Evolutionary conservation across 495 filamentous ascomycete genomes (phyloP).

Genomic region (Jackrogersella multiformis): DNA sequence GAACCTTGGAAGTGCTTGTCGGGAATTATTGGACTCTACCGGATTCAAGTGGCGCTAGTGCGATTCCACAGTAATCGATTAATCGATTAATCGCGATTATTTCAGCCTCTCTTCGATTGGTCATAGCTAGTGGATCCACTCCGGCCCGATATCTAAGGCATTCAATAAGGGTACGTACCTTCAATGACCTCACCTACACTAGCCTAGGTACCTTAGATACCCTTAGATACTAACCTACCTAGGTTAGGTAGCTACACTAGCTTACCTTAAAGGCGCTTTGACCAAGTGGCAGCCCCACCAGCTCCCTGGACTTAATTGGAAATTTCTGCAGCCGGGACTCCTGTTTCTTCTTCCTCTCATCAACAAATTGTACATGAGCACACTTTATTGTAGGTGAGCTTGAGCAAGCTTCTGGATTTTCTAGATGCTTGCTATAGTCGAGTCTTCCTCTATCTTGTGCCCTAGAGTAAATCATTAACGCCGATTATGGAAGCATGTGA

Average conservation of each 20-base stretch:
- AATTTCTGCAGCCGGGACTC: conserved; percentile 49
- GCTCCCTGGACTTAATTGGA: conserved; percentile 1
- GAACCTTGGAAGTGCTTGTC: conserved; percentile 32
- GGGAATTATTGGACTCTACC: conserved; percentile 31
- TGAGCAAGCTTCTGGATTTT: conserved; percentile 52
- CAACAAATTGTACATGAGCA: conserved; percentile 72
- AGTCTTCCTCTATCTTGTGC: conserved; percentile 71
- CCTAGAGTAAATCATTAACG: conserved; percentile 62
- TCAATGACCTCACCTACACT: too few species aligned
- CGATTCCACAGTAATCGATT: too few species aligned
- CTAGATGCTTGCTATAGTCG: conserved; percentile 54
- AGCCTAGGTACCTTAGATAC: background rate
- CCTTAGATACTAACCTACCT: background rate
- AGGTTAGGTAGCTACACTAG: background rate
- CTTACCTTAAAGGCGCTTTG: conserved; percentile 17
- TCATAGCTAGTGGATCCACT: conserved; percentile 34
- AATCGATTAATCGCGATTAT: conserved; percentile 47
- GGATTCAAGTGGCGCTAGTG: conserved; percentile 32
- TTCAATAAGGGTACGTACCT: background rate
- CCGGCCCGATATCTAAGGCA: conserved; percentile 23
- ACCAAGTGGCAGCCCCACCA: background rate
- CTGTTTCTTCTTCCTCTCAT: conserved; percentile 55
- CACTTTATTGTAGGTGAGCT: conserved; percentile 89
- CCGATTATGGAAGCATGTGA: conserved; percentile 70
- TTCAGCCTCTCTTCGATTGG: conserved; percentile 46